Evolutionary conservation across 2,329 filamentous ascomycete genomes (phyloP).

Genomic region (Colletotrichum phormii): DNA sequence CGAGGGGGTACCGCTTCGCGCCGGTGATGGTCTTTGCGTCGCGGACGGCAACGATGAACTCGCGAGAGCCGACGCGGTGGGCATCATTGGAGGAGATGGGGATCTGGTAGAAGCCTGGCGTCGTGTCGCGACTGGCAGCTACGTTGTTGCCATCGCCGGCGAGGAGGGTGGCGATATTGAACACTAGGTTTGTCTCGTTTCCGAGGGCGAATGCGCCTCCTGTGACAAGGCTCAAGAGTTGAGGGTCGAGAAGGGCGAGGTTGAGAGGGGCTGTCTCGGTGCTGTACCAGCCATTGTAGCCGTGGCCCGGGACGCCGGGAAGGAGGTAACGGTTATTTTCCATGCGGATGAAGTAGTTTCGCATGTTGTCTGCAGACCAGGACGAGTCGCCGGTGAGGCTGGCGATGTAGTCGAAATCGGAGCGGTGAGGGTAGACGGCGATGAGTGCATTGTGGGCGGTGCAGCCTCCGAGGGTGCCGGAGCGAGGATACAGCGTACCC

Average conservation of each 20-base stretch:
- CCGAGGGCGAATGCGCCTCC: constrained; percentile 64
- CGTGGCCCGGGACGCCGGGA: constrained; percentile 57
- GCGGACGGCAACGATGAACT: constrained; percentile 64
- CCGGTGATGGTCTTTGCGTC: constrained; percentile 62
- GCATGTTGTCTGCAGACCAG: constrained; percentile 68
- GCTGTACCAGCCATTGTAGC: constrained; percentile 65
- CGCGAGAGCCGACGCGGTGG: constrained; percentile 65
- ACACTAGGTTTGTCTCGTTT: constrained; percentile 43
- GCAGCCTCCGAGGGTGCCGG: constrained; percentile 68
- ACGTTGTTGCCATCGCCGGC: constrained; percentile 64
- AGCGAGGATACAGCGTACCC: constrained; percentile 69
- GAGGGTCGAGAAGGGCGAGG: constrained; percentile 62
- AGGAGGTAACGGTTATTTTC: constrained; percentile 66
- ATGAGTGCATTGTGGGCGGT: constrained; percentile 67
- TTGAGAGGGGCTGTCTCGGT: constrained; percentile 62
- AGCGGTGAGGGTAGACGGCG: constrained; percentile 62
- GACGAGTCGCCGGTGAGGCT: constrained; percentile 65
- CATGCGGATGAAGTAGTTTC: constrained; percentile 64
- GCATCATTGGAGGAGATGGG: constrained; percentile 65
- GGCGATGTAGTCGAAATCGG: constrained; percentile 65
- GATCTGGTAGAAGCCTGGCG: constrained; percentile 66
- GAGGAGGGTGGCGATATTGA: constrained; percentile 50
- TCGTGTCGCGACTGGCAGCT: constrained; percentile 54
- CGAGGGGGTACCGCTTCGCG: constrained; percentile 65
- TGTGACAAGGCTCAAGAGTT: constrained; percentile 63